Conservation (phyloP, 2,329 filamentous ascomycete genomes). For the Botryotinia globosa region DNA sequence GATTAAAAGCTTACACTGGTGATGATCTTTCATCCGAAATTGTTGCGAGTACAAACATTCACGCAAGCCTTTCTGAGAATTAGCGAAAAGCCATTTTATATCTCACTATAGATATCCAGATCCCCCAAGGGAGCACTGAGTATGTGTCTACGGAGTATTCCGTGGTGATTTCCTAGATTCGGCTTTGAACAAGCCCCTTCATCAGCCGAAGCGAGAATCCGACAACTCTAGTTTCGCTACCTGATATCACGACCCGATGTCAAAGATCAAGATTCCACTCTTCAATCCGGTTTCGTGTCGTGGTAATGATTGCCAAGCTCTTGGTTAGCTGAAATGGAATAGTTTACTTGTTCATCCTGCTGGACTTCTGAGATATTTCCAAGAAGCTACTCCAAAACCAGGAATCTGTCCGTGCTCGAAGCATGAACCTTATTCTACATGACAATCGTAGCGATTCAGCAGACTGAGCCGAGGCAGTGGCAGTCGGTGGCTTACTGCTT, state of each 20-base stretch:
- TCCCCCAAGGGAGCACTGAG: neutral
- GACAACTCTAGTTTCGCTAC: neutral
- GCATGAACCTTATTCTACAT: neutral
- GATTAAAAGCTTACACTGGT: neutral
- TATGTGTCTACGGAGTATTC: neutral
- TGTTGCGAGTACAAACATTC: neutral
- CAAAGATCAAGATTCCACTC: neutral
- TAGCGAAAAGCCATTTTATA: neutral
- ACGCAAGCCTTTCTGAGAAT: neutral
- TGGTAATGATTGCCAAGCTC: neutral
- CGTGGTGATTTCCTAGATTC: neutral
- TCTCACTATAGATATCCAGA: neutral
- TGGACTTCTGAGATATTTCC: neutral
- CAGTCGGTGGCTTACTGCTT: neutral
- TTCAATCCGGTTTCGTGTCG: neutral
- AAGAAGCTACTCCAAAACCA: neutral
- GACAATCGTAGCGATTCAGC: neutral
- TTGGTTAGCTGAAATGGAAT: neutral
- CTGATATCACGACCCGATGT: neutral
- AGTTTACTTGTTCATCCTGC: neutral
- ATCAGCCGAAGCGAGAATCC: conserved; percentile 3
- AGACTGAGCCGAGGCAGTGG: neutral
- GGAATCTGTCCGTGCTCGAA: neutral
- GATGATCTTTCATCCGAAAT: neutral
- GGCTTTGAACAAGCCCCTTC: neutral